phyloP scores from a whole-genome alignment of 179 eudicot species.

The Drosera spatulata region DNA sequence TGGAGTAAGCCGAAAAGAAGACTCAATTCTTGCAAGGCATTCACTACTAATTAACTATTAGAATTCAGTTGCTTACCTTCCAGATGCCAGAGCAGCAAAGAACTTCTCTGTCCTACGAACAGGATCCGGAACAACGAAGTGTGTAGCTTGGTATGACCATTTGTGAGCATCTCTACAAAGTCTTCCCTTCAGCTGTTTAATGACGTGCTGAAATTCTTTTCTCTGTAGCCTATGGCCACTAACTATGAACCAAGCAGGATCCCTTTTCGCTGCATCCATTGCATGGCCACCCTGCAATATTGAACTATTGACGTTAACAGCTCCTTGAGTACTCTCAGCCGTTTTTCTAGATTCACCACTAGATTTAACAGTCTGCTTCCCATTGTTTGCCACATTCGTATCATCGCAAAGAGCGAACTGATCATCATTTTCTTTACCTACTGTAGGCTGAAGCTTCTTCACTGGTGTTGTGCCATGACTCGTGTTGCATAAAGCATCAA shows the following conservation, averaged over 20 bases:
- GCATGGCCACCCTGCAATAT: not conserved
- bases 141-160: conserved; percentile 98
- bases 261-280: conserved; percentile 12
- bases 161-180: conserved; percentile 88
- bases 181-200: conserved; percentile 67
- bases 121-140: conserved; percentile 80
- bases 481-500: not conserved
- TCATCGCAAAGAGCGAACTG: conserved; percentile 15
- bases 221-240: conserved; percentile 87
- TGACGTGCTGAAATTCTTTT: conserved; percentile 76
- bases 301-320: conserved; percentile 5
- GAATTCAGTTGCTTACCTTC: conserved; percentile 41
- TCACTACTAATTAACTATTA: too few species aligned
- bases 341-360: conserved; percentile 16
- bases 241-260: conserved; percentile 63
- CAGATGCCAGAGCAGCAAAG: conserved; percentile 97
- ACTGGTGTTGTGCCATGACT: conserved; percentile 12
- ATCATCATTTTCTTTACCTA: conserved; percentile 33
- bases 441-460: conserved; percentile 4
- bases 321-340: conserved; percentile 11
- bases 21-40: too few species aligned
- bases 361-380: conserved; percentile 14
- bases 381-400: conserved; percentile 17
- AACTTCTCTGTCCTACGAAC: conserved; percentile 86
- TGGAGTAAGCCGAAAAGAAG: too few species aligned